phyloP scores from a whole-genome alignment of 352 stramenopile genomes.

The Pythium apleroticum region DNA sequence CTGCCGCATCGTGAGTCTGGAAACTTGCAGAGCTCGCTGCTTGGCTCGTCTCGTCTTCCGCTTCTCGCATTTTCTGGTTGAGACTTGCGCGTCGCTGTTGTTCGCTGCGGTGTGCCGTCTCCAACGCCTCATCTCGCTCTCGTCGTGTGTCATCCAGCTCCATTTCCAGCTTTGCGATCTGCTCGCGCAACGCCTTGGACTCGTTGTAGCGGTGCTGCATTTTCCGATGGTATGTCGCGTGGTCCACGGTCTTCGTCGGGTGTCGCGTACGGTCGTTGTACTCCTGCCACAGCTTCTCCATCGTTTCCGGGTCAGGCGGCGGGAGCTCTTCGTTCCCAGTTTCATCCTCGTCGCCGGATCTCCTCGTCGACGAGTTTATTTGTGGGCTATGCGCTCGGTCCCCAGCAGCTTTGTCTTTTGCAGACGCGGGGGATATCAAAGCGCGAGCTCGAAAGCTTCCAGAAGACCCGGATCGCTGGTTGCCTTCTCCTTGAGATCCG shows the following conservation, averaged over 20 bases:
- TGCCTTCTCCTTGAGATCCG: conserved; percentile 23
- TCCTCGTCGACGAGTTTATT: neutral
- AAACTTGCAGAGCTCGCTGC: neutral
- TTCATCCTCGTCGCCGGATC: neutral
- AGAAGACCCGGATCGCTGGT: conserved; percentile 25
- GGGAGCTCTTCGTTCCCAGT: conserved; percentile 10
- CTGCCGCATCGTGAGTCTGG: neutral
- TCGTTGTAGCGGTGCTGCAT: conserved; percentile 77
- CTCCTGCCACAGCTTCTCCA: conserved; percentile 65
- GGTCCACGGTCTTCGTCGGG: conserved; percentile 44
- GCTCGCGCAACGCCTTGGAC: conserved; percentile 50
- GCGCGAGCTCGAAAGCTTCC: conserved; percentile 28
- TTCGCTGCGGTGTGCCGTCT: conserved; percentile 12
- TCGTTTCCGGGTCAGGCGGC: conserved; percentile 37
- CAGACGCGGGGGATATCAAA: conserved; percentile 8
- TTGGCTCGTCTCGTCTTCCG: neutral
- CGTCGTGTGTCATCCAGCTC: conserved; percentile 34
- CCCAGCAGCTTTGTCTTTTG: neutral
- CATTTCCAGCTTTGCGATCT: conserved; percentile 44
- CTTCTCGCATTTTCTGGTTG: neutral
- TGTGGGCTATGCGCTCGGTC: neutral
- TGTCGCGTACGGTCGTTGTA: conserved; percentile 51
- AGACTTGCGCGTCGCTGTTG: conserved; percentile 5
- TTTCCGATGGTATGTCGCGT: conserved; percentile 60
- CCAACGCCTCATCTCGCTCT: conserved; percentile 41